Evolutionary conservation across 169 alveolate species (phyloP).

Genomic region (Sarcocystis neurona): DNA sequence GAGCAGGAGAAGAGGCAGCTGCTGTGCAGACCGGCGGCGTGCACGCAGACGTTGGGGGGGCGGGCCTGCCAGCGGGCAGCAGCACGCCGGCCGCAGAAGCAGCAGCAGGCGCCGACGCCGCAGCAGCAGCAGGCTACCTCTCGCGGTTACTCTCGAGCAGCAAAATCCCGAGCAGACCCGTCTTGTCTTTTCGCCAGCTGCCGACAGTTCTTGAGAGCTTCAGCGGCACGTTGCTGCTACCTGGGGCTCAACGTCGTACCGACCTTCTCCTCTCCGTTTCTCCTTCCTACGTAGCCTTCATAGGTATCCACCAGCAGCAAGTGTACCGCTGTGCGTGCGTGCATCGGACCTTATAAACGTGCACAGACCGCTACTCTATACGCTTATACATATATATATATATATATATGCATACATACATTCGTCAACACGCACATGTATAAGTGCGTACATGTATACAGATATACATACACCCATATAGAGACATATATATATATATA

Average conservation of each 20-base stretch:
- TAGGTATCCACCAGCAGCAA: too few relatives aligned
- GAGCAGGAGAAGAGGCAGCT: neutral
- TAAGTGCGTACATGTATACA: too few relatives aligned
- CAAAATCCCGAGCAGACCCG: too few relatives aligned
- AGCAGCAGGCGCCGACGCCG: neutral
- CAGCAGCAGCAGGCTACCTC: neutral
- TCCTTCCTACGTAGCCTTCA: constrained; percentile 22
- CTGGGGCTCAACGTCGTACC: constrained; percentile 48
- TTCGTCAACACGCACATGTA: too few relatives aligned
- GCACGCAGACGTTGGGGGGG: neutral
- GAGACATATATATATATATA: too few relatives aligned
- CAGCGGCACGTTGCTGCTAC: constrained; percentile 55
- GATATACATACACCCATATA: too few relatives aligned
- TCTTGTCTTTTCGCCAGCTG: constrained; percentile 17
- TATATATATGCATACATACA: too few relatives aligned
- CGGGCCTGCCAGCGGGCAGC: neutral
- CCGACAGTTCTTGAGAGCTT: constrained; percentile 55
- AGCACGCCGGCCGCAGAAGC: neutral
- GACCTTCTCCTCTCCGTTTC: constrained; percentile 53
- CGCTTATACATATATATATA: neutral
- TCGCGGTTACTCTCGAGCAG: too few relatives aligned
- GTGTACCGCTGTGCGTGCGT: too few relatives aligned
- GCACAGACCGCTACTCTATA: neutral
- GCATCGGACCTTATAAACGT: neutral
- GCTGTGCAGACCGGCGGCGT: neutral